Evolutionary conservation across 169 alveolate species (phyloP), one percentile per base, ranked within the genome.

Genomic region (Plasmodium chabaudi): DNA sequence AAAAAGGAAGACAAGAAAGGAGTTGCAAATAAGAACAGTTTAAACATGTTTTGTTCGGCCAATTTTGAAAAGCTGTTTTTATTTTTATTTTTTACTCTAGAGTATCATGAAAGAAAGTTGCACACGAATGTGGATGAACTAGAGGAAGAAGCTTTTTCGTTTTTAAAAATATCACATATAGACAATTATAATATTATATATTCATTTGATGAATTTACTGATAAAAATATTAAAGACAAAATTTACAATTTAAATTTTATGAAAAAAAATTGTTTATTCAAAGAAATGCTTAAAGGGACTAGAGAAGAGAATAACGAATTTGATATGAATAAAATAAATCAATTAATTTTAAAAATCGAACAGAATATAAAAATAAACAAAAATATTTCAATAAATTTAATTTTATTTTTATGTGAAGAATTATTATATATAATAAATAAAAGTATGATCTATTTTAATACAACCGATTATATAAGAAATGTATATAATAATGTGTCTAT

Each of bases 341-440:
- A 75, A 12, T 17, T 75, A 47, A 44, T 63, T 7, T 34, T 49
- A 17, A 63, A 75, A 44, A 13, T 75, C 1, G 17, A 63, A 63
- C 23, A 44, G 1, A 75, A 15, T 55, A 67, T 39, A 17, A 60
- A 75, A 46, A 68, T 75, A 12, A 51, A 75, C 17, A 47, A 55
- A 25, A 42, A 21, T 2, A 63, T 75, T 49, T 47, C 60, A 23
- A 27, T 75, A 5, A 55, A 13, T 34, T 21, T 74, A 19, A 57
- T 75, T 27, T 27, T 75, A 27, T 49, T 75, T 2, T 55, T 75
- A 68, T 75, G 88, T 44, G 88, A 75, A 55, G 73, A 75, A 75
- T 44, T 75, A 21, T 60, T 75, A 55, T 15, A 53, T 23, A 55
- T 75, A 39, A 15, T 63, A 63, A 75, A 63, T 53, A 63, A 51